Conservation (phyloP, 2,329 filamentous ascomycete genomes). For the Taxawa tesnikishii region DNA sequence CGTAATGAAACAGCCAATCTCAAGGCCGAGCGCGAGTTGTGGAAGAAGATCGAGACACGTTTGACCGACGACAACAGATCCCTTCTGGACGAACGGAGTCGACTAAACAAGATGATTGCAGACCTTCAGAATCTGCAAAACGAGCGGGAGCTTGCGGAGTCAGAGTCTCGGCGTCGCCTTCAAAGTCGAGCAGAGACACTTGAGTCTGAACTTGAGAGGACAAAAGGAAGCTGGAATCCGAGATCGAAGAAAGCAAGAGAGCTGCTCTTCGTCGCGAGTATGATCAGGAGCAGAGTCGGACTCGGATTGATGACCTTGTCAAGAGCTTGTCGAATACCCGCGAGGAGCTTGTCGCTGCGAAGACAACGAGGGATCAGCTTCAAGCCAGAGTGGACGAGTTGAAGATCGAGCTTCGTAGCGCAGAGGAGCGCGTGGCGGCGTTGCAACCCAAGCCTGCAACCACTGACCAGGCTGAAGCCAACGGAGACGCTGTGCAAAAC, state of each 20-base stretch:
- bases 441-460: slow-evolving; percentile 69
- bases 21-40: slow-evolving; percentile 87
- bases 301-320: slow-evolving; percentile 84
- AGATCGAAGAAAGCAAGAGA: slow-evolving; percentile 76
- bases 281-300: slow-evolving; percentile 76
- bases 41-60: slow-evolving; percentile 85
- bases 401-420: slow-evolving; percentile 73
- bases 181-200: slow-evolving; percentile 67
- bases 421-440: slow-evolving; percentile 74
- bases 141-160: slow-evolving; percentile 75
- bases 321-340: slow-evolving; percentile 66
- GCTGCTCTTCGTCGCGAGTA: slow-evolving; percentile 75
- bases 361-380: slow-evolving; percentile 80
- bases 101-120: slow-evolving; percentile 70
- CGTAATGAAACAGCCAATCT: slow-evolving; percentile 85
- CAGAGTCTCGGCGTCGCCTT: slow-evolving; percentile 68
- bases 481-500: slow-evolving; percentile 26
- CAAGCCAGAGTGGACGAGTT: slow-evolving; percentile 83
- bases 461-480: slow-evolving; percentile 23
- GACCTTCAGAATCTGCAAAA: slow-evolving; percentile 84
- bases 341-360: slow-evolving; percentile 74
- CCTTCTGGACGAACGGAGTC: slow-evolving; percentile 69
- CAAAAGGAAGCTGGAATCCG: slow-evolving; percentile 73
- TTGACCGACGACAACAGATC: slow-evolving; percentile 79
- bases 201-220: slow-evolving; percentile 64